These are phyloP conservation scores for Theobroma cacao DNA, from an alignment of 345 rosid species.

Conservation along the genomic window DNA sequence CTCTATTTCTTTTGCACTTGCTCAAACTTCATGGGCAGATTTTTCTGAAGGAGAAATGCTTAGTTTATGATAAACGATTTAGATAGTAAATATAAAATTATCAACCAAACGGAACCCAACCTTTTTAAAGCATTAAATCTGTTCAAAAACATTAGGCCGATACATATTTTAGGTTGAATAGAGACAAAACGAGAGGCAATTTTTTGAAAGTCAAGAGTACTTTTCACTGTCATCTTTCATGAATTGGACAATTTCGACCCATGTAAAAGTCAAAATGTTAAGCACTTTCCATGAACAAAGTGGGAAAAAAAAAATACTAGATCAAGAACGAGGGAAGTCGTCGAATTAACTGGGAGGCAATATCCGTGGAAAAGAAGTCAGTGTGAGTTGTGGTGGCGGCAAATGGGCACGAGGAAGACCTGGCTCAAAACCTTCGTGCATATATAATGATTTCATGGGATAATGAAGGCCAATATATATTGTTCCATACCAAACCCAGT, in stretches of 20 bases:
- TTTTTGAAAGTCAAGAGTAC: too few species aligned
- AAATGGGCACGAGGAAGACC: neutral
- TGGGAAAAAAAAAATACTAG: neutral
- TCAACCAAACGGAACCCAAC: too few species aligned
- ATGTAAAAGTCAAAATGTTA: too few species aligned
- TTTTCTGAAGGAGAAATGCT: neutral
- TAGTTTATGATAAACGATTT: neutral
- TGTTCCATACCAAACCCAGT: neutral
- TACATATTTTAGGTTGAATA: neutral
- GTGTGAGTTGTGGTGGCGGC: neutral
- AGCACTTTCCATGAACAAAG: too few species aligned
- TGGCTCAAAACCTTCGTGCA: neutral
- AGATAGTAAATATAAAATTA: too few species aligned
- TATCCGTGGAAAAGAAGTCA: neutral
- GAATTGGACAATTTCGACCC: too few species aligned
- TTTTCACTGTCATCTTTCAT: too few species aligned
- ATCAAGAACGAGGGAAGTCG: too few species aligned
- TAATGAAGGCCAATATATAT: neutral
- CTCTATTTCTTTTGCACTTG: neutral
- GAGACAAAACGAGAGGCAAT: neutral
- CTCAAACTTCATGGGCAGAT: neutral
- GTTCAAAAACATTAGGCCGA: neutral
- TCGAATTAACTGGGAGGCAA: neutral
- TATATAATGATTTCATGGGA: neutral
- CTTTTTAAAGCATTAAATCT: neutral